Percentiles rank a stretch among this genome's conserved stretches.
phyloP scores from a whole-genome alignment of 768 basidiomycete genomes.

The Phaeolepiota aurea region DNA sequence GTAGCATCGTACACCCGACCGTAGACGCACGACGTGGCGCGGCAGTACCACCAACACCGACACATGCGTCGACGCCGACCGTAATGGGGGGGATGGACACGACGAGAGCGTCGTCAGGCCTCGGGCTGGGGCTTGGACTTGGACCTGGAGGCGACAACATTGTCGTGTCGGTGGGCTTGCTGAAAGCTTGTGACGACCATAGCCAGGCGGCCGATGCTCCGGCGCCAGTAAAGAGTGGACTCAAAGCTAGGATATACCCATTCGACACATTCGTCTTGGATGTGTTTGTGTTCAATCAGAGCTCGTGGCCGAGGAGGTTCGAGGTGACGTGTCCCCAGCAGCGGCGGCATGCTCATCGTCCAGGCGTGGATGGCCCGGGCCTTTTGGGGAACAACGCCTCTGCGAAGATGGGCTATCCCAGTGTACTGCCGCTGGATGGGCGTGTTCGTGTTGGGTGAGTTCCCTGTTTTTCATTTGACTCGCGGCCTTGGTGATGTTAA shows the following conservation, averaged over 20 bases:
- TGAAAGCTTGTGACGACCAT: too few species aligned
- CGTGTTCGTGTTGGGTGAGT: constrained; percentile 74
- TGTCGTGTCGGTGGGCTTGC: constrained; percentile 60
- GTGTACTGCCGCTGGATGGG: constrained; percentile 71
- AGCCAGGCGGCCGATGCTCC: too few species aligned
- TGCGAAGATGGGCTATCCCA: constrained; percentile 39
- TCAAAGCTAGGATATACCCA: constrained; percentile 49
- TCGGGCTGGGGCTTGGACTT: constrained; percentile 23
- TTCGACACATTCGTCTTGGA: constrained; percentile 73
- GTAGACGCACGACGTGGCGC: constrained; percentile 54
- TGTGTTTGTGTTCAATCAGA: constrained; percentile 83
- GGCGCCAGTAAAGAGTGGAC: constrained; percentile 5
- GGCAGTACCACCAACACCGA: constrained; percentile 44
- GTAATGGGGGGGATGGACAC: too few species aligned
- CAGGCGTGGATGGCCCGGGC: constrained; percentile 22
- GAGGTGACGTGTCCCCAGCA: constrained; percentile 65
- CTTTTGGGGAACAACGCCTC: constrained; percentile 18
- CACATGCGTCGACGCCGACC: too few species aligned
- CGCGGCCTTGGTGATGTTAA: neutral
- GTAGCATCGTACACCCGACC: constrained; percentile 40
- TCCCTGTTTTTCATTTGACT: constrained; percentile 1
- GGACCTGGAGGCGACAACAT: constrained; percentile 44
- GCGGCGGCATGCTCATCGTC: constrained; percentile 30
- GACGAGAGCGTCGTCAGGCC: too few species aligned
- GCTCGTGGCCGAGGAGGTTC: constrained; percentile 65